Conservation (phyloP, 179 eudicot genomes). For the Spergularia azorica region DNA sequence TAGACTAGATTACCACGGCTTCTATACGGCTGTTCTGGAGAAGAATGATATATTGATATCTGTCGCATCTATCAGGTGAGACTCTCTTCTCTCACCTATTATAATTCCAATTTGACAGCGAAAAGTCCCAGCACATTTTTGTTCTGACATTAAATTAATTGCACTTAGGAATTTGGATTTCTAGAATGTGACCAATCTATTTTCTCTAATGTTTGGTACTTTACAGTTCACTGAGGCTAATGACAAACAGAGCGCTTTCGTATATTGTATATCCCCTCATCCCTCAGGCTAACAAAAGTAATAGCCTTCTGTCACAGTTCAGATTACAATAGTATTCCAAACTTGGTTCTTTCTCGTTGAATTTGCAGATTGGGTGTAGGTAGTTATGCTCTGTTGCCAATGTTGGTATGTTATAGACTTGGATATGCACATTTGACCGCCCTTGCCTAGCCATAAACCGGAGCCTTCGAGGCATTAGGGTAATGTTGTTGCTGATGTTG, state of each 20-base stretch:
- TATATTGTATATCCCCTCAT: no score
- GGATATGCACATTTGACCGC: no score
- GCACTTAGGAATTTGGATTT: neutral
- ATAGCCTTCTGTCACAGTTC: neutral
- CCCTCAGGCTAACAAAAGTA: no score
- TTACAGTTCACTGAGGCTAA: neutral
- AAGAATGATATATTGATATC: slow-evolving; percentile 75
- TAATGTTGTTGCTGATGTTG: no score
- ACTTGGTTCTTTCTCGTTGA: neutral
- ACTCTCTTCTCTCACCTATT: neutral
- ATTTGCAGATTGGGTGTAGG: neutral
- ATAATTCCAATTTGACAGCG: neutral
- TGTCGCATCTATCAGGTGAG: slow-evolving; percentile 84
- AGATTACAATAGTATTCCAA: neutral
- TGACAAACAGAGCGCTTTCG: neutral
- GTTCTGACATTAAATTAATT: neutral
- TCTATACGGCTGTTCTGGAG: slow-evolving; percentile 84
- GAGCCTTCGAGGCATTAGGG: no score
- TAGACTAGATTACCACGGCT: slow-evolving; percentile 79
- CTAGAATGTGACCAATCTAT: neutral
- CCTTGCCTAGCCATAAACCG: no score
- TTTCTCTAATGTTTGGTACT: neutral
- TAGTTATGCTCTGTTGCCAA: neutral
- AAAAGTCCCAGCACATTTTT: neutral
- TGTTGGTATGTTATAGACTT: no score